A percentile compares a stretch with the other conserved stretches of the same genome.
These are phyloP conservation scores for Citropsis articulata DNA, from an alignment of 345 rosid genomes.

Conservation along the genomic window DNA sequence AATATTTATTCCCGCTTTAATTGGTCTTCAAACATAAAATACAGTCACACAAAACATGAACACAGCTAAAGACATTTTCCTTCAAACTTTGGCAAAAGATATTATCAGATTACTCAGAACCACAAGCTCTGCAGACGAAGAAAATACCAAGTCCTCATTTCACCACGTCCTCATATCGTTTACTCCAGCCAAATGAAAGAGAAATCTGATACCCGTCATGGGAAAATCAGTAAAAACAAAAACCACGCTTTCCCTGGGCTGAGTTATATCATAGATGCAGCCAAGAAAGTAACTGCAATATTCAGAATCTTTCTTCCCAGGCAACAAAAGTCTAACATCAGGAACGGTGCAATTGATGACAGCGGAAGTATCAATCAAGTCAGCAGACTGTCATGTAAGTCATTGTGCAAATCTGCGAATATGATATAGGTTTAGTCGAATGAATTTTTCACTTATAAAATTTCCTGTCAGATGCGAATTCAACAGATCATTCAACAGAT, in stretches of 20 bases:
- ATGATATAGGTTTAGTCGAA: not conserved
- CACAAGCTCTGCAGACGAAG: slow-evolving; percentile 38
- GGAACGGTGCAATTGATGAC: not conserved
- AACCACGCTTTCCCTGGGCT: slow-evolving; percentile 16
- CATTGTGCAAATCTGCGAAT: not conserved
- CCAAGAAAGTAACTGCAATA: slow-evolving; percentile 43
- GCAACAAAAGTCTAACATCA: slow-evolving; percentile 20
- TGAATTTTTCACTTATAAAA: not conserved
- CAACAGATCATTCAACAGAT: slow-evolving; percentile 48
- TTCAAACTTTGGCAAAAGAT: not conserved
- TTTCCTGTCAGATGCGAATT: slow-evolving; percentile 34
- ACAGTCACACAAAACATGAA: not conserved
- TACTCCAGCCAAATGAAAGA: slow-evolving; percentile 19
- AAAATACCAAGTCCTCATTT: slow-evolving; percentile 25
- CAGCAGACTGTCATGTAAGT: slow-evolving; percentile 57
- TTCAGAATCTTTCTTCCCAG: slow-evolving; percentile 33
- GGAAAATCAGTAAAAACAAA: not conserved
- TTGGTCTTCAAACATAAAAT: slow-evolving; percentile 14
- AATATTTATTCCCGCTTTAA: not conserved
- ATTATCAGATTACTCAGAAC: not conserved
- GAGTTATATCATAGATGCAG: slow-evolving; percentile 35
- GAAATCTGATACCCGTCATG: slow-evolving; percentile 12
- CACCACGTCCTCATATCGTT: slow-evolving; percentile 15
- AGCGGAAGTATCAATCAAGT: slow-evolving; percentile 18
- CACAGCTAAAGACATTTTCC: not conserved